Percentiles rank a stretch among this genome's conserved stretches.
Evolutionary conservation across 176 grass and related monocot species (phyloP).

Genomic region (Eleusine indica): DNA sequence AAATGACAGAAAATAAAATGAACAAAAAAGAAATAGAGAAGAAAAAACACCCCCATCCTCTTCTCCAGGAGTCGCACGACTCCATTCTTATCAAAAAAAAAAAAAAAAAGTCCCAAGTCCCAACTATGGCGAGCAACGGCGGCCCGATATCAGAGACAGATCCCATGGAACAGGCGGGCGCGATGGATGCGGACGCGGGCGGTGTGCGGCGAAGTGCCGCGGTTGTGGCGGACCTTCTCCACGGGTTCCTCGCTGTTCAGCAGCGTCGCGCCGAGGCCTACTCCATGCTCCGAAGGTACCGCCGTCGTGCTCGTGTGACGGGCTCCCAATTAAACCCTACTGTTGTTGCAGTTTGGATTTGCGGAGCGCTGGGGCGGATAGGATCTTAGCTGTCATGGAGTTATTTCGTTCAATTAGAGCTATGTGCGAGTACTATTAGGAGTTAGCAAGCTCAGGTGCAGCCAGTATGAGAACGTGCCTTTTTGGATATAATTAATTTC

Average conservation of each 20-base stretch:
- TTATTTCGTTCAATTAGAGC: background rate
- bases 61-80: too few relatives aligned
- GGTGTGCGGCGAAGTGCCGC: constrained; percentile 15
- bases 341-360: background rate
- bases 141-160: constrained; percentile 25
- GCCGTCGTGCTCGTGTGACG: background rate
- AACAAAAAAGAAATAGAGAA: too few relatives aligned
- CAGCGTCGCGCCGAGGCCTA: constrained; percentile 89
- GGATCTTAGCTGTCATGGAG: background rate
- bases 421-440: background rate
- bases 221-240: constrained; percentile 61
- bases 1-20: too few relatives aligned
- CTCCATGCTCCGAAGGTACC: constrained; percentile 80
- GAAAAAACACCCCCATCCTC: too few relatives aligned
- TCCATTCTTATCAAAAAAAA: too few relatives aligned
- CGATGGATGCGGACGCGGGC: constrained; percentile 33
- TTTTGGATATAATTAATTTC: background rate
- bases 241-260: constrained; percentile 77
- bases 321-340: constrained; percentile 21
- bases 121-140: constrained; percentile 12
- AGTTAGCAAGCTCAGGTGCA: background rate
- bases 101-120: too few relatives aligned
- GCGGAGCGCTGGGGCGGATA: background rate
- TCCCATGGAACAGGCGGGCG: background rate
- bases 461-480: background rate